These are phyloP conservation scores for Mrakia gelida DNA, from an alignment of 768 basidiomycete genomes.

Conservation along the genomic window DNA sequence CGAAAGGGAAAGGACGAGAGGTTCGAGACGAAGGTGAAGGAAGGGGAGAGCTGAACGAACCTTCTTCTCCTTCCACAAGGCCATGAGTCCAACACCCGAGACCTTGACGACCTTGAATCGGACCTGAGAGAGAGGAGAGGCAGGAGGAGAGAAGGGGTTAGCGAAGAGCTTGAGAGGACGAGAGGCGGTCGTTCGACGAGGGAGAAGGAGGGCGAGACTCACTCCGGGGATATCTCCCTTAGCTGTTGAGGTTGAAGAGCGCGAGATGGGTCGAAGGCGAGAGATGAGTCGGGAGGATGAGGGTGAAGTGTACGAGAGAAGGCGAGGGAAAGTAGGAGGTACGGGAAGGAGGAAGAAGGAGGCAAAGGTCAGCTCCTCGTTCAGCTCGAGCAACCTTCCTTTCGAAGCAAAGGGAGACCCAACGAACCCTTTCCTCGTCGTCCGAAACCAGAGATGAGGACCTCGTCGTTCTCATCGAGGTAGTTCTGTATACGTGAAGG, in stretches of 20 bases:
- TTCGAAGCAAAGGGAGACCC: not conserved
- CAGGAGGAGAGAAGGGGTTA: not conserved
- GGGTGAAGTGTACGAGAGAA: not conserved
- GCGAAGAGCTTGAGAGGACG: not conserved
- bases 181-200: not conserved
- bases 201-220: not conserved
- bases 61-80: constrained; percentile 99
- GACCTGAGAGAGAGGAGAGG: constrained; percentile 43
- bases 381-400: not conserved
- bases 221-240: constrained; percentile 86
- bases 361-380: not conserved
- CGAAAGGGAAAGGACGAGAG: not conserved
- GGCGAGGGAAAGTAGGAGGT: not conserved
- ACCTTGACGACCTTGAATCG: constrained; percentile 99
- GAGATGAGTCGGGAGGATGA: not conserved
- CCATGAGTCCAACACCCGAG: constrained; percentile 95
- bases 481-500: constrained; percentile 57
- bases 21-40: not conserved
- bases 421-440: constrained; percentile 80
- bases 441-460: constrained; percentile 99
- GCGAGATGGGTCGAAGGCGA: not conserved
- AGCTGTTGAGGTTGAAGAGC: constrained; percentile 6
- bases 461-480: constrained; percentile 75
- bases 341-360: not conserved
- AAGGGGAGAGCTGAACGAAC: constrained; percentile 44